Percentiles rank a stretch among this genome's conserved stretches.
These are phyloP conservation scores for Trametes maxima DNA, from an alignment of 768 basidiomycete genomes.

Conservation along the genomic window DNA sequence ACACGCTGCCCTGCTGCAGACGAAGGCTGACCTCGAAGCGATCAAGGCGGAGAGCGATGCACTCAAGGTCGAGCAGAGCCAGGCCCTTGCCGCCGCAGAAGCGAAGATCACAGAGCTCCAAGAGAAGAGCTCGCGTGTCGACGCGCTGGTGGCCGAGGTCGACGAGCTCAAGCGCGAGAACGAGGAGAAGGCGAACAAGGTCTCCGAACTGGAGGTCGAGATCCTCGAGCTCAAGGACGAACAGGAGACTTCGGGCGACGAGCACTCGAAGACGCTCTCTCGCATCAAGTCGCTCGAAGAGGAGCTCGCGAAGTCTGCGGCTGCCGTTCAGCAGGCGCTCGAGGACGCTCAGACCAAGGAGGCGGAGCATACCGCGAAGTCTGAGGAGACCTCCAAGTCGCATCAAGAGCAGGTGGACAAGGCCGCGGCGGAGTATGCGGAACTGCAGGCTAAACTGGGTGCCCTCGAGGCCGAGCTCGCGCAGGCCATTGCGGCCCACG, in stretches of 20 bases:
- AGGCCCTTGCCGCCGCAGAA: constrained; percentile 50
- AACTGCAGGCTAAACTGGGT: constrained; percentile 47
- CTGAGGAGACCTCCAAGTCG: constrained; percentile 43
- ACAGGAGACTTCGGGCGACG: constrained; percentile 66
- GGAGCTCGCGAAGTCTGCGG: constrained; percentile 51
- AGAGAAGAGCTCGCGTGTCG: constrained; percentile 44
- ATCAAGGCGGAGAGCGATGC: constrained; percentile 53
- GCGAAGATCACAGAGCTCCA: constrained; percentile 51
- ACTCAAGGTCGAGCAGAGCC: constrained; percentile 52
- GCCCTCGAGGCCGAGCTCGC: constrained; percentile 51
- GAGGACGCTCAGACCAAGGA: constrained; percentile 53
- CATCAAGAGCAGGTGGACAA: constrained; percentile 52
- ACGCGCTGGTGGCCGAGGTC: constrained; percentile 52
- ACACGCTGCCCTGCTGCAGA: constrained; percentile 63
- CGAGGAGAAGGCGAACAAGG: constrained; percentile 68
- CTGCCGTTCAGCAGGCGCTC: constrained; percentile 49
- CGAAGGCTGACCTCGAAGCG: constrained; percentile 60
- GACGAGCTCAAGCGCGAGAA: constrained; percentile 59
- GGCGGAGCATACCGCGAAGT: constrained; percentile 42
- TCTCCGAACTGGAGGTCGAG: constrained; percentile 83
- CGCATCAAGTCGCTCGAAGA: constrained; percentile 55
- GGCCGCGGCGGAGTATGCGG: constrained; percentile 35
- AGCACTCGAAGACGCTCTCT: constrained; percentile 46
- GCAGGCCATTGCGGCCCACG: constrained; percentile 47
- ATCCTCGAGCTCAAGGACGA: constrained; percentile 75